A percentile compares a stretch with the other conserved stretches of the same genome.
Evolutionary conservation across 805 yeast genomes (phyloP).

Genomic region (Geotrichum ghanense): DNA sequence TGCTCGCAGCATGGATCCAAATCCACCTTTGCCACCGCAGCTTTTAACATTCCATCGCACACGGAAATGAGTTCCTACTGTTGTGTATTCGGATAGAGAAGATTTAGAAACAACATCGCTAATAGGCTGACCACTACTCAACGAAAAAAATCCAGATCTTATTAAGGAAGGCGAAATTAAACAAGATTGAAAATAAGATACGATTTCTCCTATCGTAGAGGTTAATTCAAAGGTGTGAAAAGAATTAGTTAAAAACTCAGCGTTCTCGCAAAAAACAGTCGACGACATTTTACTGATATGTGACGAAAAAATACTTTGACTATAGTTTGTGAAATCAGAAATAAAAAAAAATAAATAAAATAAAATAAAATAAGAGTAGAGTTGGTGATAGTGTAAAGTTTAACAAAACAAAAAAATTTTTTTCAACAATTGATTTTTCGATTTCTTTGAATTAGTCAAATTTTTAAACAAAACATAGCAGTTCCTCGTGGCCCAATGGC

Average conservation of each 20-base stretch:
- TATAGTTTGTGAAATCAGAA: too few relatives aligned
- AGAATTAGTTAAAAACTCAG: background rate
- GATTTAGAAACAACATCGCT: background rate
- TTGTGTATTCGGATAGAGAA: background rate
- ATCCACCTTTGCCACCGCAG: slow-evolving; percentile 45
- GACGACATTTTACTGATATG: background rate
- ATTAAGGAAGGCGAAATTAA: background rate
- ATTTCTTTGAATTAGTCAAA: too few relatives aligned
- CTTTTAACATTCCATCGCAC: slow-evolving; percentile 20
- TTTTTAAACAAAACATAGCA: too few relatives aligned
- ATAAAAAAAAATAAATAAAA: too few relatives aligned
- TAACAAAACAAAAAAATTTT: too few relatives aligned
- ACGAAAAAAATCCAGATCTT: background rate
- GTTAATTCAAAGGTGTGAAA: background rate
- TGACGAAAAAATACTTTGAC: too few relatives aligned
- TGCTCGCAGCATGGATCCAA: slow-evolving; percentile 32
- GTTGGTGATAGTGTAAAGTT: too few relatives aligned
- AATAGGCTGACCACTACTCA: background rate
- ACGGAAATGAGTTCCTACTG: background rate
- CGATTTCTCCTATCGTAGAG: background rate
- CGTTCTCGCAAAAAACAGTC: background rate
- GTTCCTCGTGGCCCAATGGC: slow-evolving; percentile 29
- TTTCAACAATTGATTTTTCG: too few relatives aligned
- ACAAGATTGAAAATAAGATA: background rate
- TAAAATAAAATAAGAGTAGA: too few relatives aligned